These are phyloP conservation scores for Friedmanniomyces simplex DNA, from an alignment of 495 filamentous ascomycete species.

Conservation along the genomic window DNA sequence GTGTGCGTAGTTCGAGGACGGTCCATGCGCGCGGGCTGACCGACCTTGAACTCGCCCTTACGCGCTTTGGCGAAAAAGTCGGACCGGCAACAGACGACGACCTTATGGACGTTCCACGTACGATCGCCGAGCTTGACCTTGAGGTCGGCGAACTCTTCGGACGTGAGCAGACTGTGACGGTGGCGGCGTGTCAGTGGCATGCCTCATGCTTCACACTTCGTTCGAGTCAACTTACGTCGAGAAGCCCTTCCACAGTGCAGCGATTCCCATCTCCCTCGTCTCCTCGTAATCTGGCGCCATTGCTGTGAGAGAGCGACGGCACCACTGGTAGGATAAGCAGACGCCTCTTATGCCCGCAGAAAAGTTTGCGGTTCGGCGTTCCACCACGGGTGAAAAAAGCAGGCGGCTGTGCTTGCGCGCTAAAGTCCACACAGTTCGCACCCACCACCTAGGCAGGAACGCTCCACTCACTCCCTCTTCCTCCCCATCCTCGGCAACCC, in stretches of 20 bases:
- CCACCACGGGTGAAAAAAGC: too few species aligned
- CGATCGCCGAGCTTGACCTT: not conserved
- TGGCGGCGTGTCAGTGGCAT: not conserved
- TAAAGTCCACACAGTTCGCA: too few species aligned
- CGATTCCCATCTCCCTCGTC: not conserved
- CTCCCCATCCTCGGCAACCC: constrained; percentile 31
- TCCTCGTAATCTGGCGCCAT: not conserved
- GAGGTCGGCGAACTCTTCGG: constrained; percentile 2
- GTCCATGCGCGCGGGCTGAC: not conserved
- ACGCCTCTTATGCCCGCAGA: too few species aligned
- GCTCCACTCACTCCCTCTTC: constrained; percentile 25
- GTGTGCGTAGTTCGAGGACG: not conserved
- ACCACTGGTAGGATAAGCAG: too few species aligned
- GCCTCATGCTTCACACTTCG: too few species aligned
- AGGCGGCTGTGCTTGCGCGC: too few species aligned
- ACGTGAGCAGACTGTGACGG: not conserved
- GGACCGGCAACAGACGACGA: not conserved
- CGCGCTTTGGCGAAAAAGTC: not conserved
- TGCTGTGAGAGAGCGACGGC: too few species aligned
- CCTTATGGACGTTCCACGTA: not conserved
- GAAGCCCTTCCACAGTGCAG: not conserved
- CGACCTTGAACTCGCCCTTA: constrained; percentile 1
- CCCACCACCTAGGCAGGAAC: not conserved
- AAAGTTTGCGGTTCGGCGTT: too few species aligned
- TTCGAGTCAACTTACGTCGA: too few species aligned